Conservation (phyloP, 1,284 basidiomycete genomes). For the Xerocomus nothofagi region DNA sequence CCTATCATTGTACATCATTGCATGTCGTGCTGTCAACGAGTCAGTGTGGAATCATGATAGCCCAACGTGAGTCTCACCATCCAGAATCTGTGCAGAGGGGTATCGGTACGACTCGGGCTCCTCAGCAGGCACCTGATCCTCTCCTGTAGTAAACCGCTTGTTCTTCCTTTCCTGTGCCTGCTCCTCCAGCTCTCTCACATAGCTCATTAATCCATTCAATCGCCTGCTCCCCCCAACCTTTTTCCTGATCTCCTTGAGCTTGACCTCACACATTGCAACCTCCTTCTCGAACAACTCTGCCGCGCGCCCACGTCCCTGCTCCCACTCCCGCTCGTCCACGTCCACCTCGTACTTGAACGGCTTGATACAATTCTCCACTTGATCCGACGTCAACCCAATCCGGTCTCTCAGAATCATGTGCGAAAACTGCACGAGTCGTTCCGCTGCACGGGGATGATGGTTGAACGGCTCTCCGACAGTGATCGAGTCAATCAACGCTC, state of each 20-base stretch:
- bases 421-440: slow-evolving; percentile 88
- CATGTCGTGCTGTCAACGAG: slow-evolving; percentile 74
- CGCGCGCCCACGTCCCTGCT: slow-evolving; percentile 73
- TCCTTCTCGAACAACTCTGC: slow-evolving; percentile 85
- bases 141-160: slow-evolving; percentile 42
- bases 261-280: slow-evolving; percentile 80
- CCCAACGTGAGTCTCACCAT: slow-evolving; percentile 52
- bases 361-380: slow-evolving; percentile 99
- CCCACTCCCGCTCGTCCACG: slow-evolving; percentile 91
- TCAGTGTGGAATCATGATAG: slow-evolving; percentile 5
- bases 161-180: slow-evolving; percentile 70
- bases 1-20: slow-evolving; percentile 83
- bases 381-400: slow-evolving; percentile 91
- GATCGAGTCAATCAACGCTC: slow-evolving; percentile 87
- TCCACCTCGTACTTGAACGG: slow-evolving; percentile 98
- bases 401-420: slow-evolving; percentile 91
- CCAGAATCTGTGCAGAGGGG: slow-evolving; percentile 86
- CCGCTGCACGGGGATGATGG: slow-evolving; percentile 84
- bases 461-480: slow-evolving; percentile 89
- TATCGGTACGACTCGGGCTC: slow-evolving; percentile 80
- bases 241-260: slow-evolving; percentile 82
- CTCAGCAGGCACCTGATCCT: slow-evolving; percentile 41
- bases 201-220: slow-evolving; percentile 75
- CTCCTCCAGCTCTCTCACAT: slow-evolving; percentile 84
- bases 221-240: slow-evolving; percentile 85